phyloP scores from a whole-genome alignment of 192 early-diverging fungal genomes.

The Gaertneriomyces semiglobifer region DNA sequence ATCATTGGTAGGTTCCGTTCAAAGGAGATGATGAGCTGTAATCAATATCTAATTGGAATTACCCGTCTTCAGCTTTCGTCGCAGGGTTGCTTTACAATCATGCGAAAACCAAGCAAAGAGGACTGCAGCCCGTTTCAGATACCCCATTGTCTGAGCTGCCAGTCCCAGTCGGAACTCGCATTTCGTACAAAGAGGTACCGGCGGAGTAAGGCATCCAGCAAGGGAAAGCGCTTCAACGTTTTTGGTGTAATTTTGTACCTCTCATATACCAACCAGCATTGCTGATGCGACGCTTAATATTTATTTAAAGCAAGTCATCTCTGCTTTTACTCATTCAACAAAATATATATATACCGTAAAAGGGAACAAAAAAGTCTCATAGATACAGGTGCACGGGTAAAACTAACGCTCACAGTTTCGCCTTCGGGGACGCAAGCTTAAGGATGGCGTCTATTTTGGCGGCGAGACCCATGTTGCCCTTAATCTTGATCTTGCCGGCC shows the following conservation, averaged over 20 bases:
- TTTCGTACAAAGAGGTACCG: too few relatives aligned
- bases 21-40: too few relatives aligned
- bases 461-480: slow-evolving; percentile 55
- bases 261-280: too few relatives aligned
- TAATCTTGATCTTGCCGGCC: slow-evolving; percentile 82
- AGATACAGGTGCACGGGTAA: neutral
- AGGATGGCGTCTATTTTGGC: slow-evolving; percentile 25
- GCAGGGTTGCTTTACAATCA: slow-evolving; percentile 30
- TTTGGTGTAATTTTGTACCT: too few relatives aligned
- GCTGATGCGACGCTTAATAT: too few relatives aligned
- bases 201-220: too few relatives aligned
- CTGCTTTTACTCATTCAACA: too few relatives aligned
- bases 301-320: too few relatives aligned
- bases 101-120: slow-evolving; percentile 34
- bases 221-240: too few relatives aligned
- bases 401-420: slow-evolving; percentile 5
- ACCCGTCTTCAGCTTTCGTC: slow-evolving; percentile 18
- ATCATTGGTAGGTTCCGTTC: slow-evolving; percentile 58
- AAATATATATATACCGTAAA: too few relatives aligned
- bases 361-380: too few relatives aligned
- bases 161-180: too few relatives aligned
- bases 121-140: slow-evolving; percentile 6
- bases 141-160: neutral
- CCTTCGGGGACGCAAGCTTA: slow-evolving; percentile 14
- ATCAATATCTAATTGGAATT: neutral